Conservation (phyloP, 2,329 filamentous ascomycete species). For the Apiospora koreana region DNA sequence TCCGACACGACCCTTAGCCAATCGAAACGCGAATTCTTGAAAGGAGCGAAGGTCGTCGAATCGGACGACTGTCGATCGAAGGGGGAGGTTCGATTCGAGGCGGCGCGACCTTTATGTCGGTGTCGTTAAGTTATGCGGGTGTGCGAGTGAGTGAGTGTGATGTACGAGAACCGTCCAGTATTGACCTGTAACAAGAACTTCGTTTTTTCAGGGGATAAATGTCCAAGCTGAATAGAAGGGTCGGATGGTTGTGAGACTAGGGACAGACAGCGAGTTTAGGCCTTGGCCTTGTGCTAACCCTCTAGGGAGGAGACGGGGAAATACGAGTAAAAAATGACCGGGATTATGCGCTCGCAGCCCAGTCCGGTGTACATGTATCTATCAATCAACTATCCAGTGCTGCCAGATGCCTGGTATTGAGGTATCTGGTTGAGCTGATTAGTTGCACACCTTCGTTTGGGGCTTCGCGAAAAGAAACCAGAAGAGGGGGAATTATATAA, state of each 20-base stretch:
- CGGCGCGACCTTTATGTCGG: background rate
- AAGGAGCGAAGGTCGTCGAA: constrained; percentile 17
- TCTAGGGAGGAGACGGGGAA: constrained; percentile 1
- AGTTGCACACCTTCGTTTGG: background rate
- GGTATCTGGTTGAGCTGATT: background rate
- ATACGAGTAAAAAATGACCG: background rate
- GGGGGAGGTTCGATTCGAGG: constrained; percentile 6
- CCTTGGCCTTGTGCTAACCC: background rate
- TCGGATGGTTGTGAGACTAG: constrained; percentile 6
- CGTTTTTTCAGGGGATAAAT: constrained; percentile 11
- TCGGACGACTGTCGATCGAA: constrained; percentile 9
- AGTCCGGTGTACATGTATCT: too few relatives aligned
- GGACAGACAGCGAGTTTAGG: constrained; percentile 5
- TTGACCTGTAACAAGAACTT: background rate
- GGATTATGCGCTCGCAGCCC: constrained; percentile 1
- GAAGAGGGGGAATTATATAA: background rate
- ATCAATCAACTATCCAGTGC: too few relatives aligned
- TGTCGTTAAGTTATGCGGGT: background rate
- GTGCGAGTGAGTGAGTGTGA: background rate
- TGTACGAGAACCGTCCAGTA: background rate
- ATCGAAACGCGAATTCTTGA: constrained; percentile 20
- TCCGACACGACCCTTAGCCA: constrained; percentile 39
- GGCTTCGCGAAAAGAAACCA: background rate
- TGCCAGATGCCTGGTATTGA: too few relatives aligned
- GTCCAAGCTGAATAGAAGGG: constrained; percentile 10